These are phyloP conservation scores for Yamadazyma triangularis DNA, from an alignment of 1,139 yeast genomes.

Conservation along the genomic window DNA sequence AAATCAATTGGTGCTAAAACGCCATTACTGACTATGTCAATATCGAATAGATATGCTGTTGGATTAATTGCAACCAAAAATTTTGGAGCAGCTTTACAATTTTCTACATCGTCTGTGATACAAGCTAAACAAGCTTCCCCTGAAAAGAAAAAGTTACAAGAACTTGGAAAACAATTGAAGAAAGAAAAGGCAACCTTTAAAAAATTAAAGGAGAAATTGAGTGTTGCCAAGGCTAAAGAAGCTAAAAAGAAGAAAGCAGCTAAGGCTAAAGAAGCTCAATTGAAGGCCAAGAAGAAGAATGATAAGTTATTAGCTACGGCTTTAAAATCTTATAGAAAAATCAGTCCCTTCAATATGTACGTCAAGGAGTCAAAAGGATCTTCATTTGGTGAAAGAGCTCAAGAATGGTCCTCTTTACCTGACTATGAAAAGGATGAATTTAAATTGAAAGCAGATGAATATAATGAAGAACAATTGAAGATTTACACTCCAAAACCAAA, in stretches of 20 bases:
- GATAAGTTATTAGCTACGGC: conserved; percentile 21
- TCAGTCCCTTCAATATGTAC: conserved; percentile 26
- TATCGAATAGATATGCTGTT: no score
- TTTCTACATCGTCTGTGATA: background rate
- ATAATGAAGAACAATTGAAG: conserved; percentile 22
- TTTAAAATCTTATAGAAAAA: conserved; percentile 21
- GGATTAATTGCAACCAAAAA: no score
- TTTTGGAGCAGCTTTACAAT: no score
- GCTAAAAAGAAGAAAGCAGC: conserved; percentile 9
- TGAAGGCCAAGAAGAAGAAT: conserved; percentile 13
- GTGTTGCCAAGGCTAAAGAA: conserved; percentile 14
- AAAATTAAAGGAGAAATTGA: conserved; percentile 16
- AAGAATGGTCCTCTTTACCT: conserved; percentile 11
- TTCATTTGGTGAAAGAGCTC: conserved; percentile 4
- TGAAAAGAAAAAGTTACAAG: conserved; percentile 4
- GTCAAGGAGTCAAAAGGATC: conserved; percentile 18
- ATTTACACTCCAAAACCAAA: conserved; percentile 33
- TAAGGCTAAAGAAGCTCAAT: conserved; percentile 10
- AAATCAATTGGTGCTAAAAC: no score
- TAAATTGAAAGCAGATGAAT: conserved; percentile 20
- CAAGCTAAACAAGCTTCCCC: conserved; percentile 1
- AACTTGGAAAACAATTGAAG: conserved; percentile 13
- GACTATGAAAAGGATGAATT: conserved; percentile 24
- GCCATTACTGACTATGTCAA: no score
- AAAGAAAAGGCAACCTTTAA: conserved; percentile 21